Conservation (phyloP, 129 eudicot genomes). For the Saussurea involucrata region DNA sequence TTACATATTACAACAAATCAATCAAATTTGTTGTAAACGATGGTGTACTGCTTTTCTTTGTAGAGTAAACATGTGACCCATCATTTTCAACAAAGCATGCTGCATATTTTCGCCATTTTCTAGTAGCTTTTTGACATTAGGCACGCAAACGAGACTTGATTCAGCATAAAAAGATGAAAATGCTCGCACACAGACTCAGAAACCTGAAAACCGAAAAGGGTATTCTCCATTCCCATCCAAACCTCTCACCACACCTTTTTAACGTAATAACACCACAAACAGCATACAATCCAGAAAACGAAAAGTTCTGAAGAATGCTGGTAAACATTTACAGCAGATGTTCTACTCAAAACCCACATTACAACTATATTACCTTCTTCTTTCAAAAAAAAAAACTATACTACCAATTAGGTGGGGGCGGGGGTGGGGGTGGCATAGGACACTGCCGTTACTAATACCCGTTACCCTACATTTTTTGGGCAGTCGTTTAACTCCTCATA, state of each 20-base stretch:
- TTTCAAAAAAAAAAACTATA: too few relatives aligned
- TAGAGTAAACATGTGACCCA: neutral
- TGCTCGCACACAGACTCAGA: neutral
- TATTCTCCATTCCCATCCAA: neutral
- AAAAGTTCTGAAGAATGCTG: neutral
- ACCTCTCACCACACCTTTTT: neutral
- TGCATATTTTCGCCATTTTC: neutral
- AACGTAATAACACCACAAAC: neutral
- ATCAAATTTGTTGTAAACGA: neutral
- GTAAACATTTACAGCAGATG: neutral
- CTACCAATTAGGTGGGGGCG: neutral
- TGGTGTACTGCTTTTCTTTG: neutral
- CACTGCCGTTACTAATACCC: neutral
- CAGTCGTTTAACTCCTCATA: constrained; percentile 31
- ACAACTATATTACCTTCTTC: neutral
- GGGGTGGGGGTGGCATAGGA: neutral
- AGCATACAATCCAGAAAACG: neutral
- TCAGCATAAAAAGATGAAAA: neutral
- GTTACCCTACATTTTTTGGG: neutral
- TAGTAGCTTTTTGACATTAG: neutral
- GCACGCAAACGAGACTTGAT: neutral
- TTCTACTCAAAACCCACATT: neutral
- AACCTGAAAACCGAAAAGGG: neutral
- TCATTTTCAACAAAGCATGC: neutral
- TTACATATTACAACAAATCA: neutral